Evolutionary conservation across 768 basidiomycete genomes (phyloP).

Genomic region (Omphalotus guepiniiformis): DNA sequence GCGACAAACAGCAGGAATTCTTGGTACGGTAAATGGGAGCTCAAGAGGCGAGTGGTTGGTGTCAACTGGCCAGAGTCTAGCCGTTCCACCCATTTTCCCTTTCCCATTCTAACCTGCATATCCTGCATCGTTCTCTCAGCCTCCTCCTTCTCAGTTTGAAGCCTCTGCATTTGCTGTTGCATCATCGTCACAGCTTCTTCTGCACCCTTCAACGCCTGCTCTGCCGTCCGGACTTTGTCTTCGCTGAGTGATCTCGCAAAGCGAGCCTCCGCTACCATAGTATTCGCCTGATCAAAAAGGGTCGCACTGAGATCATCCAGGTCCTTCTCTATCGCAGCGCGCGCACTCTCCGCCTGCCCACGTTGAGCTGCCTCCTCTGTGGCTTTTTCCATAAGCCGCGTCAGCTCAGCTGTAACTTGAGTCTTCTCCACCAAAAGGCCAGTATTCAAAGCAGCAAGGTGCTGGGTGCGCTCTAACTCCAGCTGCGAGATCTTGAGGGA

Average conservation of each 20-base stretch:
- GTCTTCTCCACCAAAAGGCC: slow-evolving; percentile 89
- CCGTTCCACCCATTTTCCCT: slow-evolving; percentile 64
- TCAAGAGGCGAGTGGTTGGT: slow-evolving; percentile 47
- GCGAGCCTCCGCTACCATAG: slow-evolving; percentile 95
- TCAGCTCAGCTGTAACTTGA: slow-evolving; percentile 89
- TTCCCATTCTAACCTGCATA: slow-evolving; percentile 52
- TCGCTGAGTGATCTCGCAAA: slow-evolving; percentile 61
- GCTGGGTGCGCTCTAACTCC: slow-evolving; percentile 80
- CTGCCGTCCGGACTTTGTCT: slow-evolving; percentile 71
- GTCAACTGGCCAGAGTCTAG: slow-evolving; percentile 25
- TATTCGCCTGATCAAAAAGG: slow-evolving; percentile 90
- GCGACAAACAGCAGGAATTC: slow-evolving; percentile 77
- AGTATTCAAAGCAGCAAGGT: slow-evolving; percentile 85
- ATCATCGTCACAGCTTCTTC: slow-evolving; percentile 83
- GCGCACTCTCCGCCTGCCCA: slow-evolving; percentile 85
- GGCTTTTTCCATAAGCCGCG: slow-evolving; percentile 89
- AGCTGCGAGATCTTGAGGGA: slow-evolving; percentile 71
- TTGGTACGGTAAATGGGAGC: slow-evolving; percentile 68
- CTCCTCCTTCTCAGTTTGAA: slow-evolving; percentile 64
- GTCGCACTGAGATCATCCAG: slow-evolving; percentile 90
- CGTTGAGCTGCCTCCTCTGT: slow-evolving; percentile 90
- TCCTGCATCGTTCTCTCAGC: slow-evolving; percentile 50
- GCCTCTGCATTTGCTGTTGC: slow-evolving; percentile 78
- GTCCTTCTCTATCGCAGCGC: slow-evolving; percentile 84
- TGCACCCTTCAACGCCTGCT: slow-evolving; percentile 72